These are phyloP conservation scores for Fusarium sp. DNA, from an alignment of 2,329 filamentous ascomycete species.

Conservation along the genomic window DNA sequence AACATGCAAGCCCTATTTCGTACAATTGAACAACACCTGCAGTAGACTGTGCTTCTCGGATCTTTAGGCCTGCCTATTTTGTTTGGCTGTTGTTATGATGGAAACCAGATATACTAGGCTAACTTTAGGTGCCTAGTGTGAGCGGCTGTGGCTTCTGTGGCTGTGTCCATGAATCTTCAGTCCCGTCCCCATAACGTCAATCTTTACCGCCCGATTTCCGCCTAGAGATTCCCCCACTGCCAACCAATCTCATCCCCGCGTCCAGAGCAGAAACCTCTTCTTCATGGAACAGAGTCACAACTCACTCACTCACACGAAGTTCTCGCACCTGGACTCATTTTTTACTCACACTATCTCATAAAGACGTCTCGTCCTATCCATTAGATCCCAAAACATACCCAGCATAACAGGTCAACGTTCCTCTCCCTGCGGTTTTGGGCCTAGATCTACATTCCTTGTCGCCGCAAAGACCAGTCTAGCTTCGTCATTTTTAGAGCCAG, in stretches of 20 bases:
- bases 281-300: slow-evolving; percentile 20
- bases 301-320: not conserved
- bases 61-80: not conserved
- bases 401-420: slow-evolving; percentile 24
- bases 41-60: slow-evolving; percentile 1
- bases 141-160: slow-evolving; percentile 38
- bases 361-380: slow-evolving; percentile 4
- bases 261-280: slow-evolving; percentile 33
- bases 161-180: slow-evolving; percentile 13
- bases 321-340: not conserved
- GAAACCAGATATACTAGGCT: slow-evolving; percentile 4
- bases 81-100: slow-evolving; percentile 14
- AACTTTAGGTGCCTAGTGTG: not conserved
- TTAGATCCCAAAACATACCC: slow-evolving; percentile 10
- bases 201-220: slow-evolving; percentile 21
- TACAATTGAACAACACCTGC: slow-evolving; percentile 3
- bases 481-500: slow-evolving; percentile 15
- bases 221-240: slow-evolving; percentile 21
- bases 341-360: slow-evolving; percentile 12
- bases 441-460: slow-evolving; percentile 38
- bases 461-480: slow-evolving; percentile 18
- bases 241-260: slow-evolving; percentile 41
- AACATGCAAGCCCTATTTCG: slow-evolving; percentile 1
- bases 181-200: slow-evolving; percentile 10
- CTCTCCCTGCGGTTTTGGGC: slow-evolving; percentile 18